Evolutionary conservation across 106 monocot species (phyloP).

Genomic region (Chionographis japonica): DNA sequence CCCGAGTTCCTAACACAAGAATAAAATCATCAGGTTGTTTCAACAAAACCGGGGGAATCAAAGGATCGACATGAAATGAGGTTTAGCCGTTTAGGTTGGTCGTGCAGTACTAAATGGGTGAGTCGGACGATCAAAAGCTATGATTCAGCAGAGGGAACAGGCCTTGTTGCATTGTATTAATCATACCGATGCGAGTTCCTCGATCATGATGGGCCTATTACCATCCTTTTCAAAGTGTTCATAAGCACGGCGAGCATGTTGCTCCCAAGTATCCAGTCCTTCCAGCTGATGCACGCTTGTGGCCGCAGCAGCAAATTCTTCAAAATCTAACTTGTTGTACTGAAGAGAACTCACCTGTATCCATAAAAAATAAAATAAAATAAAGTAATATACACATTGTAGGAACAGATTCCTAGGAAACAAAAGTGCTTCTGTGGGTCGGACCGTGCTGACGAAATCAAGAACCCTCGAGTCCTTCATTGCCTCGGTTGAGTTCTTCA

Average conservation of each 20-base stretch:
- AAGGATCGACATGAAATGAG: no score
- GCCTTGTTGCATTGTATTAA: no score
- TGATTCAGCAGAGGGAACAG: no score
- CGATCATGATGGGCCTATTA: slow-evolving; percentile 85
- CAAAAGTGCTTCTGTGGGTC: background rate
- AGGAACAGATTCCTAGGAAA: background rate
- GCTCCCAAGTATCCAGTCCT: slow-evolving; percentile 78
- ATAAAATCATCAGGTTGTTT: background rate
- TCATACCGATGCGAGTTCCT: slow-evolving; percentile 95
- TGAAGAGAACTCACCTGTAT: slow-evolving; percentile 83
- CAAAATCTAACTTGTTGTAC: slow-evolving; percentile 86
- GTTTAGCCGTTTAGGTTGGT: no score
- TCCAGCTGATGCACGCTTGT: slow-evolving; percentile 86
- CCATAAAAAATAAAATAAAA: slow-evolving; percentile 6
- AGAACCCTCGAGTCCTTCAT: slow-evolving; percentile 93
- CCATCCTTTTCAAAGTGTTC: slow-evolving; percentile 95
- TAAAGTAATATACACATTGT: background rate
- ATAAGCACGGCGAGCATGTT: slow-evolving; percentile 79
- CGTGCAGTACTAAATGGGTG: no score
- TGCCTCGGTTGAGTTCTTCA: slow-evolving; percentile 83
- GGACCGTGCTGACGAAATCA: slow-evolving; percentile 80
- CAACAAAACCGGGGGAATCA: background rate
- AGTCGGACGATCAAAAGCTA: no score
- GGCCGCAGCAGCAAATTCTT: slow-evolving; percentile 90
- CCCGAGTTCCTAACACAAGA: slow-evolving; percentile 66